Percentiles rank a stretch among this genome's conserved stretches.
Conservation (phyloP, 1,284 basidiomycete genomes). For the Naganishia sp. region DNA sequence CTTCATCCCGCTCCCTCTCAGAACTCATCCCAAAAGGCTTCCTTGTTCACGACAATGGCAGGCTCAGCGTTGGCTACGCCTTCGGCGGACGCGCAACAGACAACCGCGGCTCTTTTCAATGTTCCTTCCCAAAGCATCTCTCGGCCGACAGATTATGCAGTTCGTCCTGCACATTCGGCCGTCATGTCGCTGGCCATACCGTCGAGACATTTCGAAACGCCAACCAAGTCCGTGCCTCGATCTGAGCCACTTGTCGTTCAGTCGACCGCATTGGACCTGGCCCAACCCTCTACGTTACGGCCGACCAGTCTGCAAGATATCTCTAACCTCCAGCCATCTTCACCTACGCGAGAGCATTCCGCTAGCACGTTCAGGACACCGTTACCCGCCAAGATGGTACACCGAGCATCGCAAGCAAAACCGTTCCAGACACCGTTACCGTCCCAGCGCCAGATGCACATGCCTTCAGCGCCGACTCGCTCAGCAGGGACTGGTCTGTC, state of each 20-base stretch:
- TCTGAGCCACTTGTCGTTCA: background rate
- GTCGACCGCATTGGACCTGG: background rate
- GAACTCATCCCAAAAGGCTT: background rate
- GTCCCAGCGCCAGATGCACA: constrained; percentile 9
- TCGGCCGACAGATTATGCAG: constrained; percentile 18
- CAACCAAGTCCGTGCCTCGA: background rate
- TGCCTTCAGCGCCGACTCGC: constrained; percentile 20
- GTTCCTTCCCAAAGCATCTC: background rate
- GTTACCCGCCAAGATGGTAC: constrained; percentile 26
- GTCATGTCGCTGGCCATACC: constrained; percentile 13
- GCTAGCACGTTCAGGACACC: constrained; percentile 8
- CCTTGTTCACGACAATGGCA: constrained; percentile 1
- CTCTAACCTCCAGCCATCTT: constrained; percentile 18
- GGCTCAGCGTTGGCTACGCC: constrained; percentile 30
- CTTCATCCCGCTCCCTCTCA: background rate
- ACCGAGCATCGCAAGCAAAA: constrained; percentile 37
- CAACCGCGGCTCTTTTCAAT: constrained; percentile 30
- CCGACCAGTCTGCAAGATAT: constrained; percentile 19
- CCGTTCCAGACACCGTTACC: constrained; percentile 41
- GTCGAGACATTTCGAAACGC: constrained; percentile 7
- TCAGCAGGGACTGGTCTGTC: constrained; percentile 43
- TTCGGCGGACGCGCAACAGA: constrained; percentile 32
- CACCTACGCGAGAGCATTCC: constrained; percentile 13
- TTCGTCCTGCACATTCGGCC: constrained; percentile 6
- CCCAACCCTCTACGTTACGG: background rate